A percentile compares a stretch with the other conserved stretches of the same genome.
Evolutionary conservation across 768 basidiomycete genomes (phyloP).

Genomic region (Rhodosporidiobolus sp.): DNA sequence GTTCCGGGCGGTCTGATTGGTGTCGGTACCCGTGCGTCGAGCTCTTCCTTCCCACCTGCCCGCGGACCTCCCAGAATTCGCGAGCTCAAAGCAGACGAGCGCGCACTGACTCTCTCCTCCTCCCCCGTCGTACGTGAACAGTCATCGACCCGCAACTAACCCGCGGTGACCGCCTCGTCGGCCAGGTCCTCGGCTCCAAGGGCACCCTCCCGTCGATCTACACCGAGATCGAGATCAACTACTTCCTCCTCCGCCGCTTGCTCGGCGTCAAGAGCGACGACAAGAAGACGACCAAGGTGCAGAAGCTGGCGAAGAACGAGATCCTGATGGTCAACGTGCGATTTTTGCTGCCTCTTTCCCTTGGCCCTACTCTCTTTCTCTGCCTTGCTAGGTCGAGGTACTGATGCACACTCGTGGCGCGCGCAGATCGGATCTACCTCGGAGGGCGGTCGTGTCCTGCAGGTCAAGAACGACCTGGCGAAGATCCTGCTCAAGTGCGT

Average conservation of each 20-base stretch:
- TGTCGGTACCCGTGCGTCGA: constrained; percentile 93
- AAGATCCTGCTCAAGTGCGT: constrained; percentile 37
- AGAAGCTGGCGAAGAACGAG: constrained; percentile 87
- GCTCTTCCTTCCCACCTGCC: constrained; percentile 51
- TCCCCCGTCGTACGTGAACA: not conserved
- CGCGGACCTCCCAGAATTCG: constrained; percentile 87
- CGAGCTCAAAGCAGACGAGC: constrained; percentile 49
- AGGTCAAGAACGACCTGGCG: constrained; percentile 89
- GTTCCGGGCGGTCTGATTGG: constrained; percentile 97
- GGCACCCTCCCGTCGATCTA: constrained; percentile 92
- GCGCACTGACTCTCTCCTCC: not conserved
- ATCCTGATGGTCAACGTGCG: constrained; percentile 95
- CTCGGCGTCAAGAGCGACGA: constrained; percentile 99
- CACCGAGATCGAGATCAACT: constrained; percentile 84
- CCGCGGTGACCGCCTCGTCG: constrained; percentile 92
- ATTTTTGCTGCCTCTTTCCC: constrained; percentile 45
- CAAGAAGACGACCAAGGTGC: constrained; percentile 90
- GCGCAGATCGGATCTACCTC: constrained; percentile 60
- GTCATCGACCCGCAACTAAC: constrained; percentile 81
- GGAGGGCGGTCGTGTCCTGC: constrained; percentile 89
- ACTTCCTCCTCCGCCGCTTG: constrained; percentile 90
- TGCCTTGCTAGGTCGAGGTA: not conserved
- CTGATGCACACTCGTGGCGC: not conserved
- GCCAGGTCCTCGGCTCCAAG: constrained; percentile 91
- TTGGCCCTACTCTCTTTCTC: not conserved